Percentiles rank a stretch among this genome's conserved stretches.
Conservation (phyloP, 805 yeast species). For the Yamadazyma nakazawae region DNA sequence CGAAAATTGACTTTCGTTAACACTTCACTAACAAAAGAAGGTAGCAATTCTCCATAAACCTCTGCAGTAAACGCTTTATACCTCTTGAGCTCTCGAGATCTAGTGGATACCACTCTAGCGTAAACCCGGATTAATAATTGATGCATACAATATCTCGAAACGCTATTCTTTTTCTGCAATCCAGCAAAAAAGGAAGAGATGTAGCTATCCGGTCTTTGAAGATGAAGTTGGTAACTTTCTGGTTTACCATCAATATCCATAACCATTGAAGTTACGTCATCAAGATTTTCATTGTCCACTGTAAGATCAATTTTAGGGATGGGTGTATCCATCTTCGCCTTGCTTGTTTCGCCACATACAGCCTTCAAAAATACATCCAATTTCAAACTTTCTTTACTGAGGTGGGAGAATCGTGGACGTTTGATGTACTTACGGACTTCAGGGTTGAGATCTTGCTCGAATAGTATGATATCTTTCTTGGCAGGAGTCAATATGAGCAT, state of each 20-base stretch:
- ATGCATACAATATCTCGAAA: slow-evolving; percentile 48
- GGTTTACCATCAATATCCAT: not conserved
- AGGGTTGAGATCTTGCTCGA: slow-evolving; percentile 21
- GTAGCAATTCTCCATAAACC: slow-evolving; percentile 89
- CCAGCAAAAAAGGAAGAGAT: slow-evolving; percentile 18
- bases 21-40: slow-evolving; percentile 66
- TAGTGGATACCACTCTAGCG: slow-evolving; percentile 74
- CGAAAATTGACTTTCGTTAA: slow-evolving; percentile 54
- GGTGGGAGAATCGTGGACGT: not conserved
- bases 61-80: slow-evolving; percentile 87
- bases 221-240: not conserved
- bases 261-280: not conserved
- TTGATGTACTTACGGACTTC: slow-evolving; percentile 18
- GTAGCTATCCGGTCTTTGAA: slow-evolving; percentile 22
- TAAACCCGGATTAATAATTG: slow-evolving; percentile 73
- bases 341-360: not conserved
- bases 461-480: not conserved
- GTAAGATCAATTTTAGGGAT: not conserved
- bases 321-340: not conserved
- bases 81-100: slow-evolving; percentile 55
- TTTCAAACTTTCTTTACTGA: not conserved
- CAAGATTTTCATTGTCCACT: not conserved
- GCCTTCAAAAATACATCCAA: slow-evolving; percentile 4
- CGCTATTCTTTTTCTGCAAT: slow-evolving; percentile 17
- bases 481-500: slow-evolving; percentile 37